A percentile compares a stretch with the other conserved stretches of the same genome.
Evolutionary conservation across 2,329 filamentous ascomycete genomes (phyloP).

Genomic region (Xylaria hypoxylon): DNA sequence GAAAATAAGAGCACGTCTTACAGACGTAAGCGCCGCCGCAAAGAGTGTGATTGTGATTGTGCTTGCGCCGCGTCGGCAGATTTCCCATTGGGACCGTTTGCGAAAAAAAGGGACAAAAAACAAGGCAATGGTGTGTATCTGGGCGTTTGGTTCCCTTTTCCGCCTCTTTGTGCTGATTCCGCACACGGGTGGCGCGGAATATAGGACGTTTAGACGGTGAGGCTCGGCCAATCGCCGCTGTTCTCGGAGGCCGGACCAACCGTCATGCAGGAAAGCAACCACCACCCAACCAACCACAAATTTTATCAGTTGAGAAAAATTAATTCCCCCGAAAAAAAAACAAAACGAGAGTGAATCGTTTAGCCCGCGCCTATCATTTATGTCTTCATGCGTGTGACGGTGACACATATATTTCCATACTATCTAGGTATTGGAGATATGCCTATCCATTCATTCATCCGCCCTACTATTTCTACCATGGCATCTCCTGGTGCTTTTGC

Average conservation of each 20-base stretch:
- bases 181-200: slow-evolving; percentile 27
- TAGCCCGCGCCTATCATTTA: slow-evolving; percentile 16
- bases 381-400: slow-evolving; percentile 8
- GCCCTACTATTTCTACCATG: neutral
- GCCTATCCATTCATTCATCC: neutral
- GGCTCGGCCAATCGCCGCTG: slow-evolving; percentile 37
- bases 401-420: slow-evolving; percentile 14
- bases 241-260: slow-evolving; percentile 31
- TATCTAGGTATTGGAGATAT: neutral
- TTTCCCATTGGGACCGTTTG: slow-evolving; percentile 33
- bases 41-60: slow-evolving; percentile 37
- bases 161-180: slow-evolving; percentile 37
- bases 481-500: neutral
- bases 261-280: slow-evolving; percentile 33
- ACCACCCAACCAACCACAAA: slow-evolving; percentile 18
- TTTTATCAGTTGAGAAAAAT: slow-evolving; percentile 3
- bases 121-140: slow-evolving; percentile 20
- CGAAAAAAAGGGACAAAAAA: slow-evolving; percentile 3
- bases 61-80: slow-evolving; percentile 38
- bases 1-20: slow-evolving; percentile 2
- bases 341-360: neutral
- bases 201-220: slow-evolving; percentile 41
- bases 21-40: slow-evolving; percentile 25
- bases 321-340: neutral
- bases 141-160: slow-evolving; percentile 24